Evolutionary conservation across 2,329 filamentous ascomycete genomes (phyloP).

Genomic region (Penicillium capsulatum): DNA sequence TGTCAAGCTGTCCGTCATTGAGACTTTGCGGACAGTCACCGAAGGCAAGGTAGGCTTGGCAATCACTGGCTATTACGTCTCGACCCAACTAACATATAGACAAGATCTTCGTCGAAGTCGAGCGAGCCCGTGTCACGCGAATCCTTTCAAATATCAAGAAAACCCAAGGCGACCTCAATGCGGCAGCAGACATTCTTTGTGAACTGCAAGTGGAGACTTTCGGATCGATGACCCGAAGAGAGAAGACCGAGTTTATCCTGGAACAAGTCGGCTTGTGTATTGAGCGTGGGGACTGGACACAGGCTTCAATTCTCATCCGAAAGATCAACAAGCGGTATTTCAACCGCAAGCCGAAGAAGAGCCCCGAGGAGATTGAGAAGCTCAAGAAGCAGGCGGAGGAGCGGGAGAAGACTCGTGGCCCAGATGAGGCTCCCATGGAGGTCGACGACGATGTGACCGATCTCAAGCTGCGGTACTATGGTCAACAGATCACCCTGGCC

Average conservation of each 20-base stretch:
- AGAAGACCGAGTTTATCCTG: constrained; percentile 98
- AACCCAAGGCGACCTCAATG: constrained; percentile 82
- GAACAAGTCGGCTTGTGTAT: constrained; percentile 94
- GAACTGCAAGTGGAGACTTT: constrained; percentile 99
- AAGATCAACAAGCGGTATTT: constrained; percentile 98
- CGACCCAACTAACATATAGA: constrained; percentile 1
- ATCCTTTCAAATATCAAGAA: constrained; percentile 98
- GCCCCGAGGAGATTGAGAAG: constrained; percentile 81
- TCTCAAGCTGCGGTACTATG: constrained; percentile 91
- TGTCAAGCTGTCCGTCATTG: constrained; percentile 87
- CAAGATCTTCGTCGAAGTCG: constrained; percentile 96
- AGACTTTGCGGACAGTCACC: constrained; percentile 90
- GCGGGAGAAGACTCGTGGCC: constrained; percentile 67
- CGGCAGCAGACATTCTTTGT: constrained; percentile 87
- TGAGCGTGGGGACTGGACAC: constrained; percentile 91
- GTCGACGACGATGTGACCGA: constrained; percentile 89
- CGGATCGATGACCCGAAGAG: constrained; percentile 91
- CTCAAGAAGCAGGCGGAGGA: constrained; percentile 80
- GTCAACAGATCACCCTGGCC: constrained; percentile 91
- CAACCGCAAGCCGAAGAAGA: constrained; percentile 84
- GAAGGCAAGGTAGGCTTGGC: constrained; percentile 72
- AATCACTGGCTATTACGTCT: neutral
- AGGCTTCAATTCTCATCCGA: constrained; percentile 85
- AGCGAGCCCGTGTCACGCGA: constrained; percentile 89
- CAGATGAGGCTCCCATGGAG: constrained; percentile 71